Percentiles rank a stretch among this genome's conserved stretches.
phyloP scores from a whole-genome alignment of 768 basidiomycete genomes.

The Crepidotus variabilis region DNA sequence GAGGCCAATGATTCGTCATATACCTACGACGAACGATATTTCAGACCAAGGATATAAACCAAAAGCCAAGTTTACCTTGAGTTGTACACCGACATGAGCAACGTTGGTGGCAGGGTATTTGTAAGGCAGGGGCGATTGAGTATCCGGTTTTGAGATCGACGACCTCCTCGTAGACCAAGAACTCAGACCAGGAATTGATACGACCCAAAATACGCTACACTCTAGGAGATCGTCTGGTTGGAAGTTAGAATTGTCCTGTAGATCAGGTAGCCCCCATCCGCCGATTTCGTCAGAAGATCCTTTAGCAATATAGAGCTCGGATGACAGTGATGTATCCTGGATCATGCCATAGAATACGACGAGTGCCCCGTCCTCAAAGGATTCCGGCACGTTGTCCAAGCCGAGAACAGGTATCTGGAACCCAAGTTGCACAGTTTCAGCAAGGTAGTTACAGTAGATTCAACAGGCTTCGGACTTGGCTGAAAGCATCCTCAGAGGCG shows the following conservation, averaged over 20 bases:
- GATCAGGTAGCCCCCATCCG: constrained; percentile 69
- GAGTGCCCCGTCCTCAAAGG: constrained; percentile 48
- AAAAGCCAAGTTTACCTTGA: constrained; percentile 48
- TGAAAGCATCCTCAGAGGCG: constrained; percentile 18
- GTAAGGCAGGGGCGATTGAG: constrained; percentile 32
- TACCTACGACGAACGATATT: constrained; percentile 34
- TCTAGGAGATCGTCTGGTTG: constrained; percentile 56
- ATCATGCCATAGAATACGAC: constrained; percentile 77
- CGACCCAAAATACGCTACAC: constrained; percentile 65
- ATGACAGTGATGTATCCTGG: constrained; percentile 74
- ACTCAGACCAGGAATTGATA: constrained; percentile 67
- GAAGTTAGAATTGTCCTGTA: constrained; percentile 26
- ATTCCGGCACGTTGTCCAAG: constrained; percentile 43
- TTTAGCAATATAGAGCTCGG: constrained; percentile 66
- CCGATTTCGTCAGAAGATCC: constrained; percentile 43
- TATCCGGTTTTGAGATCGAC: constrained; percentile 6
- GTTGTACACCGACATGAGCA: constrained; percentile 64
- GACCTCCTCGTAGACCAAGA: constrained; percentile 44
- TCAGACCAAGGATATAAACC: not conserved
- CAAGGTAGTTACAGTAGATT: not conserved
- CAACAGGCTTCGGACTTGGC: constrained; percentile 27
- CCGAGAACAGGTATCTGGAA: constrained; percentile 57
- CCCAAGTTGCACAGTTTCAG: not conserved
- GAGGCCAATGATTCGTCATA: constrained; percentile 47
- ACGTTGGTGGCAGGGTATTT: constrained; percentile 59